Conservation (phyloP, 1,139 yeast species). For the Debaryomyces udenii region DNA sequence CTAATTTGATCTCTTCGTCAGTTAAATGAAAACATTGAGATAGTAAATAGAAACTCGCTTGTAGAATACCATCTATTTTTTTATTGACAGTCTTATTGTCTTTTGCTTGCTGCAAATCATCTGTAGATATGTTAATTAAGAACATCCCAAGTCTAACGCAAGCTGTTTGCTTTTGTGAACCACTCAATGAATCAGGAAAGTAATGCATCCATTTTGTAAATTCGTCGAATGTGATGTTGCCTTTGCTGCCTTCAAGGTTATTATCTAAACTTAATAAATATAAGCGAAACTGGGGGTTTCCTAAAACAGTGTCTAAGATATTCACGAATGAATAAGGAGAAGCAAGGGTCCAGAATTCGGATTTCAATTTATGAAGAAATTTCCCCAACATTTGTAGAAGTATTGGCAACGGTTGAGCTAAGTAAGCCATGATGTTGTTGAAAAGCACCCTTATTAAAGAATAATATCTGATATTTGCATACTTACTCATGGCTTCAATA, state of each 20-base stretch:
- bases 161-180: conserved; percentile 44
- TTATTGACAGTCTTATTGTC: background rate
- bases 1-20: conserved; percentile 17
- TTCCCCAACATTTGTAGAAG: conserved; percentile 50
- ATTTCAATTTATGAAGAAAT: conserved; percentile 41
- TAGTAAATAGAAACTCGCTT: conserved; percentile 18
- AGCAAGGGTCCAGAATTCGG: conserved; percentile 53
- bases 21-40: conserved; percentile 17
- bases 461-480: conserved; percentile 42
- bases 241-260: conserved; percentile 16
- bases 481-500: conserved; percentile 43
- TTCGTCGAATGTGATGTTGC: conserved; percentile 26
- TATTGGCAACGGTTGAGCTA: conserved; percentile 57
- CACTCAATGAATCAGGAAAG: conserved; percentile 37
- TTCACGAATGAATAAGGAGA: conserved; percentile 55
- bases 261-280: conserved; percentile 18
- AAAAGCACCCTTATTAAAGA: conserved; percentile 50
- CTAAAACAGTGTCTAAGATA: conserved; percentile 55
- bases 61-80: background rate
- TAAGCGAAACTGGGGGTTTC: conserved; percentile 39
- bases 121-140: conserved; percentile 26
- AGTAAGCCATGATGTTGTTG: conserved; percentile 52
- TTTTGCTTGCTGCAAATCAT: conserved; percentile 12
- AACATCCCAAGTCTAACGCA: conserved; percentile 42
- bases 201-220: conserved; percentile 46